Base-by-base conservation (phyloP, 139 green algal genomes). In the Chlorella sorokiniana region DNA sequence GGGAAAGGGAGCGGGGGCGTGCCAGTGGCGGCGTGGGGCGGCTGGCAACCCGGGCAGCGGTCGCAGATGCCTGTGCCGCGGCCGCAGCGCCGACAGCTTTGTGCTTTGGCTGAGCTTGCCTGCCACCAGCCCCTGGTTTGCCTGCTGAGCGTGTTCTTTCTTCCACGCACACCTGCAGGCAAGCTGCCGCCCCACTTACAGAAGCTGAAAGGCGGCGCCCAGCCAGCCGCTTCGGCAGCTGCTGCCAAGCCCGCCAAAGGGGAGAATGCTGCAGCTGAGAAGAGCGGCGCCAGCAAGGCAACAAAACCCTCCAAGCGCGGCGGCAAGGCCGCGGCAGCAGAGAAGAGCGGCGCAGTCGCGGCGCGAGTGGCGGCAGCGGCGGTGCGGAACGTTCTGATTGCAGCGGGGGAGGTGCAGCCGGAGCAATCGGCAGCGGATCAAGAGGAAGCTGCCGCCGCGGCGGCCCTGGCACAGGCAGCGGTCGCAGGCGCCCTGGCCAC, bases 331-430 rank as follows among this genome's bases (percentile, higher is more conserved):
- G 67, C 61, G 31, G 45, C 7, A 40, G 40, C 18, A 38, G 35
- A 81, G 4, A 38, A 59, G 9, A 22, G 51, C 7, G 59, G 4
- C 20, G 25, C 23, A 37, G 14, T 81, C 35, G 80, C 80, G 0
- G 80, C 69, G 2, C 16, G 27, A 18, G 35, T 85, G 54, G 80
- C 52, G 35, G 74, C 72, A 7, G 73, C 63, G 0, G 80, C 80
- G 6, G 69, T 85, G 52, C 72, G 62, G 25, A 69, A 63, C 16
- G 80, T 85, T 35, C 69, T 85, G 62, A 27, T 61, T 2, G 80
- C 69, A 0, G 10, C 27, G 2, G 80, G 80, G 0, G 80, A 85
- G 65, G 9, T 54, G 48, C 67, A 27, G 1, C 20, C 45, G 2
- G 75, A 81, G 41, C 59, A 59, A 31, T n/a, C 40, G 41, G 20